Evolutionary conservation across 805 yeast genomes (phyloP).

Genomic region (Yamadazyma ubonensis): DNA sequence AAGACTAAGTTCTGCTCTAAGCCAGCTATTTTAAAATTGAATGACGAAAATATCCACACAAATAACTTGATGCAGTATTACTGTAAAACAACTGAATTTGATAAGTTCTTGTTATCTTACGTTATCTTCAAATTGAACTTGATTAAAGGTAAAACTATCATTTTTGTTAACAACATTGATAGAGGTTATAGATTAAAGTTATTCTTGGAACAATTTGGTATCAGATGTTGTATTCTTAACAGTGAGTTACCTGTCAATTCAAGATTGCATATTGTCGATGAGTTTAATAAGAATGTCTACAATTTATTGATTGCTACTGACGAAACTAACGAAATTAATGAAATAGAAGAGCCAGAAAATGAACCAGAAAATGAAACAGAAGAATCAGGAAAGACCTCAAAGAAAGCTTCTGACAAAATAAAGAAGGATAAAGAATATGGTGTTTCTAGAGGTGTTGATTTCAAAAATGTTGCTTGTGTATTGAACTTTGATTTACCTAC

Average conservation of each 20-base stretch:
- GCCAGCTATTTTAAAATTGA: slow-evolving; percentile 78
- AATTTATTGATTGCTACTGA: slow-evolving; percentile 91
- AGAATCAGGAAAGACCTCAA: slow-evolving; percentile 15
- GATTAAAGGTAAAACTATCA: slow-evolving; percentile 85
- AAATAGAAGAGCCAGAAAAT: slow-evolving; percentile 49
- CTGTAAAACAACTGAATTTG: slow-evolving; percentile 83
- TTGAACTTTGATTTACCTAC: slow-evolving; percentile 92
- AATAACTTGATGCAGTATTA: slow-evolving; percentile 78
- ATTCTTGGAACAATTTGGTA: slow-evolving; percentile 92
- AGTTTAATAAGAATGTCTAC: slow-evolving; percentile 87
- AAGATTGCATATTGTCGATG: slow-evolving; percentile 91
- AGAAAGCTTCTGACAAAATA: slow-evolving; percentile 23
- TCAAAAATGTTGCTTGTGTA: slow-evolving; percentile 94
- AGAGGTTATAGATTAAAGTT: slow-evolving; percentile 91
- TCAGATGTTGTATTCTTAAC: slow-evolving; percentile 82
- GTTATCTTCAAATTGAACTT: slow-evolving; percentile 86
- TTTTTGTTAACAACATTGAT: slow-evolving; percentile 92
- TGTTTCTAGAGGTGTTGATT: slow-evolving; percentile 95
- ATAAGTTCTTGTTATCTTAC: slow-evolving; percentile 85
- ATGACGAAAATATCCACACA: slow-evolving; percentile 62
- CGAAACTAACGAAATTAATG: slow-evolving; percentile 64
- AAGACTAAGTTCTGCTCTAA: slow-evolving; percentile 76
- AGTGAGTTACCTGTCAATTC: slow-evolving; percentile 92
- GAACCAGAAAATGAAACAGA: slow-evolving; percentile 25
- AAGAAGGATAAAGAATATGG: slow-evolving; percentile 78